phyloP scores from a whole-genome alignment of 352 stramenopile genomes.

The Peronospora belbahrii region DNA sequence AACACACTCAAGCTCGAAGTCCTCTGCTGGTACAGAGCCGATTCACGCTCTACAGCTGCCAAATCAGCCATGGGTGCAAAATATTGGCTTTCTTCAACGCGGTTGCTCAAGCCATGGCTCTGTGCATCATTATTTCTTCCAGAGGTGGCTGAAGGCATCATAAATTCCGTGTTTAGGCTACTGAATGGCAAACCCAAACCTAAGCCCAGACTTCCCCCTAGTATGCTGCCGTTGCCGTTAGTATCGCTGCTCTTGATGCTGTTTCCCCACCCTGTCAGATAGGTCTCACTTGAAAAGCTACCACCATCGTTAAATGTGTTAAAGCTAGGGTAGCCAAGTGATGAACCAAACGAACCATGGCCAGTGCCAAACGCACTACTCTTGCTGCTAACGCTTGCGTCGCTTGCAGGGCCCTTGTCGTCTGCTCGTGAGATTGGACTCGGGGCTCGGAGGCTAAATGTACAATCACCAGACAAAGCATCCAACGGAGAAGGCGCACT shows the following conservation, averaged over 20 bases:
- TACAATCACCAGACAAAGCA: conserved; percentile 12
- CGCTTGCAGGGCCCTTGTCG: too few species aligned
- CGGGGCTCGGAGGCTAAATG: conserved; percentile 27
- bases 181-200: conserved; percentile 16
- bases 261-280: conserved; percentile 51
- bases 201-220: conserved; percentile 9
- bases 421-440: conserved; percentile 23
- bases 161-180: conserved; percentile 10
- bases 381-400: conserved; percentile 10
- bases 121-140: neutral
- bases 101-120: conserved; percentile 4
- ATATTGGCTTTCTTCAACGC: conserved; percentile 2
- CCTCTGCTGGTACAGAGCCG: conserved; percentile 55
- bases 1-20: conserved; percentile 72
- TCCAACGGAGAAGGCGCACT: conserved; percentile 20
- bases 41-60: conserved; percentile 62
- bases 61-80: conserved; percentile 62
- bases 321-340: conserved; percentile 56
- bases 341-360: conserved; percentile 34
- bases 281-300: conserved; percentile 30
- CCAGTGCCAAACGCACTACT: conserved; percentile 28
- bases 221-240: conserved; percentile 8
- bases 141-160: conserved; percentile 7
- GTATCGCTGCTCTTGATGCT: conserved; percentile 9
- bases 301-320: conserved; percentile 47